phyloP scores from a whole-genome alignment of 768 basidiomycete species.

The Xerocomellus amylosporus region DNA sequence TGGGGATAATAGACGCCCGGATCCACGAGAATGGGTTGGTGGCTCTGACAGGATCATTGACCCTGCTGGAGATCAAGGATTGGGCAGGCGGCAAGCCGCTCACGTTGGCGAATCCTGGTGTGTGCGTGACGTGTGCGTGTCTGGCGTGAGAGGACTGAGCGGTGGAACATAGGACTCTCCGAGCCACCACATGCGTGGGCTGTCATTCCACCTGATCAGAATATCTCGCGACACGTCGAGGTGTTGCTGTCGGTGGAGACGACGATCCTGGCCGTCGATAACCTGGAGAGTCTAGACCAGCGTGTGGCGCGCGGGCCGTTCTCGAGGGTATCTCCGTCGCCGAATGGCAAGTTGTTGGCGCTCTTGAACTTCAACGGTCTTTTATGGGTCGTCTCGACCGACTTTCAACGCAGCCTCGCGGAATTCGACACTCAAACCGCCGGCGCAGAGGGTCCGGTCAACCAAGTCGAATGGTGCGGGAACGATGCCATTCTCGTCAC shows the following conservation, averaged over 20 bases:
- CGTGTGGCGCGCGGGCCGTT: constrained; percentile 88
- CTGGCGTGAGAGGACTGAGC: constrained; percentile 6
- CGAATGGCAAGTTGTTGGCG: constrained; percentile 90
- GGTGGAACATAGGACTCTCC: constrained; percentile 50
- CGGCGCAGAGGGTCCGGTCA: constrained; percentile 55
- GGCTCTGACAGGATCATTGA: constrained; percentile 72
- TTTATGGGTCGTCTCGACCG: constrained; percentile 92
- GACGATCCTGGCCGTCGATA: constrained; percentile 84
- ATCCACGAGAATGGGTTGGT: constrained; percentile 88
- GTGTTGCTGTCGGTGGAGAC: constrained; percentile 79
- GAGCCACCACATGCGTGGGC: constrained; percentile 85
- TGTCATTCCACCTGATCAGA: constrained; percentile 85
- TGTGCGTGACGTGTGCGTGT: constrained; percentile 27
- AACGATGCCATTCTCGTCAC: constrained; percentile 90
- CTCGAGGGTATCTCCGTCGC: constrained; percentile 81
- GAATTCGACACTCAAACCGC: constrained; percentile 74
- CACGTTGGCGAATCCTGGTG: constrained; percentile 72
- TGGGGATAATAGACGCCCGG: constrained; percentile 80
- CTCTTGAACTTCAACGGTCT: constrained; percentile 68
- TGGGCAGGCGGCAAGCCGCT: constrained; percentile 81
- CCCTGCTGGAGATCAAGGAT: constrained; percentile 81
- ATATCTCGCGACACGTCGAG: constrained; percentile 86
- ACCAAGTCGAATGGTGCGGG: constrained; percentile 91
- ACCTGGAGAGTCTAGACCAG: constrained; percentile 85
- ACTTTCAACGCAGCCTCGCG: constrained; percentile 85